Evolutionary conservation across 176 grass and related monocot genomes (phyloP), one percentile per base, ranked within the genome.

Genomic region (Musa schizocarpa): DNA sequence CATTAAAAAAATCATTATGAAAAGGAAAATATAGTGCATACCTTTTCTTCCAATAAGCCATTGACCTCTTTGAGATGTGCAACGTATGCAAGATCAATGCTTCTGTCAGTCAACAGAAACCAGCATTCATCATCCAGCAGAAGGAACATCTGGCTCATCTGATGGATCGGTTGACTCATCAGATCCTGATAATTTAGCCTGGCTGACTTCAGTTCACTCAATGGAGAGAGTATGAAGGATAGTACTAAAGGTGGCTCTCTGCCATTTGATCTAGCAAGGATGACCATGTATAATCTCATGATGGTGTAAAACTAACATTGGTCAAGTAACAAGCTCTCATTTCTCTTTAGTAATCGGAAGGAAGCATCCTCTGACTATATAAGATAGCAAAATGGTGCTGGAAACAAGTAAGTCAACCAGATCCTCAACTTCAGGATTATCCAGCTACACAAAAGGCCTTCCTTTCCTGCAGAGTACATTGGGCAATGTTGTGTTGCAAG

Each of bases 181-280:
- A 57, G 22, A 23, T 27, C 12, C 54, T 58, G 52, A 22, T n/a
- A 9, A n/a, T n/a, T 69, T 17, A 69, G 50, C 16, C 16, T 19
- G 67, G 8, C 12, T 29, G 7, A 3, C 4, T 69, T 69, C 67
- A 11, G 29, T 50, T 49, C 50, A 43, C 8, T 50, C 67, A 11
- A 9, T n/a, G 10, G 67, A 50, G 17, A 69, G 16, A 50, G 27
- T 27, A 50, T 69, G 67, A 61, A 61, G 57, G 43, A 69, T 11
- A 50, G 27, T 69, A 8, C 29, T 13, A 50, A n/a, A 50, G 11
- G 67, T 43, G 50, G 9, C 67, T n/a, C 34, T 6, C 34, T 77
- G 81, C 92, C 92, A 96, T 83, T 88, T 89, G 51, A 92, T 82
- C 67, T 89, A 92, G 82, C 78, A 96, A 67, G 82, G 85, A 76